A percentile compares a stretch with the other conserved stretches of the same genome.
Evolutionary conservation across 805 yeast species (phyloP).

Genomic region (Sugiyamaella smithiae): DNA sequence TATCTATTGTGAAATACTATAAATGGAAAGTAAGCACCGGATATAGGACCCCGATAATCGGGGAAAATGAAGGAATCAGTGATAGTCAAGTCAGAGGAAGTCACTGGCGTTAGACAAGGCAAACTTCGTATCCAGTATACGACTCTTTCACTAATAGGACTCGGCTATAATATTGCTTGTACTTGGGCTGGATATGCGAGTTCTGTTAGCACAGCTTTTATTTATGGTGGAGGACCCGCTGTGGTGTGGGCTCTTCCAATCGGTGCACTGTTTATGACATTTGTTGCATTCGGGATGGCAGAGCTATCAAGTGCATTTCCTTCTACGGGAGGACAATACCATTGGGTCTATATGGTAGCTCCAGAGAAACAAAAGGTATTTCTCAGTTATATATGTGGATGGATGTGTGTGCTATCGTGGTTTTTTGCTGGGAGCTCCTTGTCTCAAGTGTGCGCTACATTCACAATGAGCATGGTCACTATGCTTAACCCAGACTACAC

Average conservation of each 20-base stretch:
- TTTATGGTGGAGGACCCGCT: constrained; percentile 6
- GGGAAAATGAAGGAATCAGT: too few relatives aligned
- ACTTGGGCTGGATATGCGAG: constrained; percentile 8
- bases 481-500: neutral
- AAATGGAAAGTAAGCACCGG: too few relatives aligned
- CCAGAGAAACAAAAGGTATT: neutral
- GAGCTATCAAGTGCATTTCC: constrained; percentile 7
- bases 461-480: constrained; percentile 1
- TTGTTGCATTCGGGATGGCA: constrained; percentile 7
- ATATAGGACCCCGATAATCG: too few relatives aligned
- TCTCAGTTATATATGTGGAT: neutral
- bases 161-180: constrained; percentile 7
- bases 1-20: too few relatives aligned
- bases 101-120: neutral
- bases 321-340: constrained; percentile 8
- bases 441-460: constrained; percentile 4
- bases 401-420: constrained; percentile 2
- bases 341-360: constrained; percentile 10
- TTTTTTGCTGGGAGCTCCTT: constrained; percentile 5
- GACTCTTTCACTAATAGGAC: constrained; percentile 5
- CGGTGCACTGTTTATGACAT: constrained; percentile 2
- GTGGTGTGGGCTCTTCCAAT: constrained; percentile 5
- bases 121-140: neutral
- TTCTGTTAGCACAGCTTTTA: constrained; percentile 3
- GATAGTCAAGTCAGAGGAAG: neutral